phyloP scores from a whole-genome alignment of 305 asterid species.

The Solanum hybrid region DNA sequence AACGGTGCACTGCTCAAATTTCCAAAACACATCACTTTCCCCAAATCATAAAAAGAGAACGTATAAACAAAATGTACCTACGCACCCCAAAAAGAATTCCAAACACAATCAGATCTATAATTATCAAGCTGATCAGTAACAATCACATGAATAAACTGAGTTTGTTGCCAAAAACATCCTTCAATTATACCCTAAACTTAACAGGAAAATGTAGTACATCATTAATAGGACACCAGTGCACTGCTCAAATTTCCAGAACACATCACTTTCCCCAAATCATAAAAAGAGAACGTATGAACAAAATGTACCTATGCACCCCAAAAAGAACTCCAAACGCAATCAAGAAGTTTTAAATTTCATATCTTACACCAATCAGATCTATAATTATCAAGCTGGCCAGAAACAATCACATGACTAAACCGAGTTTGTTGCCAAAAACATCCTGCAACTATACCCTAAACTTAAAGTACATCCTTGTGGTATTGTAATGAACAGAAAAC shows the following conservation, averaged over 20 bases:
- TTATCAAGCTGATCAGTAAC: no score
- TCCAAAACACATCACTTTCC: background rate
- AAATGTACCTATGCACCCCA: no score
- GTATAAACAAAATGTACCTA: background rate
- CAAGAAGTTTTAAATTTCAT: no score
- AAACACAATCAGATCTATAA: background rate
- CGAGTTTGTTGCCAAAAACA: background rate
- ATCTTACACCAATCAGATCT: background rate
- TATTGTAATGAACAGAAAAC: background rate
- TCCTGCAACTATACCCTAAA: background rate
- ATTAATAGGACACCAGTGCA: background rate
- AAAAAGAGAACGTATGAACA: no score
- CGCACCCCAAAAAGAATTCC: background rate
- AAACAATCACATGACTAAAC: background rate
- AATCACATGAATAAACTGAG: no score
- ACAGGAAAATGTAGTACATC: background rate
- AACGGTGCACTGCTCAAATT: background rate
- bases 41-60: background rate
- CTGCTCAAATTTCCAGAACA: no score
- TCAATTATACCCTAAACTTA: no score
- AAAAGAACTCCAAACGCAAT: no score
- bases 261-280: no score
- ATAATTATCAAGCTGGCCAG: background rate
- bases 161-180: no score
- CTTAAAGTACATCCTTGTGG: background rate